phyloP scores from a whole-genome alignment of 2,329 filamentous ascomycete genomes.

The Verticillium tricorpus region DNA sequence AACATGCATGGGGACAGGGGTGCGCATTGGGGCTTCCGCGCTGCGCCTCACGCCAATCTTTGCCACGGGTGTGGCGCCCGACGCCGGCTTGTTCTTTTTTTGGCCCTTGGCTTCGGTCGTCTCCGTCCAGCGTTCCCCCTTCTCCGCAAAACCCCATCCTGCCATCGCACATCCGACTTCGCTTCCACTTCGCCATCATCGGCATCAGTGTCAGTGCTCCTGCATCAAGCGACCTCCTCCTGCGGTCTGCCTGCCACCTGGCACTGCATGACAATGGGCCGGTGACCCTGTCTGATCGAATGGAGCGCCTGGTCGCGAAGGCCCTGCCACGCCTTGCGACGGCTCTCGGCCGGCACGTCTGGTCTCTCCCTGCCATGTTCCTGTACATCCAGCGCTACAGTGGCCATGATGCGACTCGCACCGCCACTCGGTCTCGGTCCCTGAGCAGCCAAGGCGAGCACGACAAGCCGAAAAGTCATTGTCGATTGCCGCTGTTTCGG shows the following conservation, averaged over 20 bases:
- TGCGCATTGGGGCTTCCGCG: neutral
- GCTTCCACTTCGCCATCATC: neutral
- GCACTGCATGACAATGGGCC: neutral
- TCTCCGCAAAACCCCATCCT: neutral
- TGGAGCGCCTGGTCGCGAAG: neutral
- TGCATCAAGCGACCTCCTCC: neutral
- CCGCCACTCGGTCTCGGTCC: neutral
- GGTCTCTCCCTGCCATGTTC: neutral
- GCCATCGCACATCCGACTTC: neutral
- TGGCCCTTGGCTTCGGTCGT: conserved; percentile 3
- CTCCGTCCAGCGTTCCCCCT: neutral
- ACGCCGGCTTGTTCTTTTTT: conserved; percentile 13
- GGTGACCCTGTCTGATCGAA: neutral
- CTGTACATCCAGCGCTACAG: neutral
- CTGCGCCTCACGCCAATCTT: conserved; percentile 13
- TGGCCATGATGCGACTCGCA: neutral
- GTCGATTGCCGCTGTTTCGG: neutral
- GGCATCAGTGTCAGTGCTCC: neutral
- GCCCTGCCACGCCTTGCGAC: neutral
- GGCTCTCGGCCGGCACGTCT: neutral
- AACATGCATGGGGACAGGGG: neutral
- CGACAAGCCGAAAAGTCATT: neutral
- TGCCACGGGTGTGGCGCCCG: conserved; percentile 5
- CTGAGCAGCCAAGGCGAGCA: neutral
- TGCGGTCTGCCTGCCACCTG: neutral